phyloP scores from a whole-genome alignment of 1,284 basidiomycete genomes.

The Trametes hirsuta region DNA sequence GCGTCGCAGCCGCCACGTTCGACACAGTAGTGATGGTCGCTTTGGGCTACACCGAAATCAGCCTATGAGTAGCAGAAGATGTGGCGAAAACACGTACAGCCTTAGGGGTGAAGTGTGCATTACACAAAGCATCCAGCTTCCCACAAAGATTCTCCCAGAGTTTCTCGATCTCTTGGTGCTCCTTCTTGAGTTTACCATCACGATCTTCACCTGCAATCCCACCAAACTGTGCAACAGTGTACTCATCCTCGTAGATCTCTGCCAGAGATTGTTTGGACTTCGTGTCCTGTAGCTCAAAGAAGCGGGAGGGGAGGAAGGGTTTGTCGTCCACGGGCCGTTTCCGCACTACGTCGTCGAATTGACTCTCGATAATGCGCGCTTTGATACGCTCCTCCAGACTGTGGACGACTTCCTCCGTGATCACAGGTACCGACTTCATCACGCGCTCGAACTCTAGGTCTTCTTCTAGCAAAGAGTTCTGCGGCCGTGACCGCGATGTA shows the following conservation, averaged over 20 bases:
- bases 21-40: constrained; percentile 86
- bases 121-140: constrained; percentile 93
- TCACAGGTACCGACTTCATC: constrained; percentile 84
- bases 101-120: constrained; percentile 96
- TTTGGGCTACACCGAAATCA: constrained; percentile 69
- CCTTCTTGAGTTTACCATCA: constrained; percentile 87
- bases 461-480: constrained; percentile 92
- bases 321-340: constrained; percentile 79
- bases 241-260: constrained; percentile 97
- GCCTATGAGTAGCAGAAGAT: neutral
- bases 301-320: constrained; percentile 88
- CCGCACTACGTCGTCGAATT: constrained; percentile 92
- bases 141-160: constrained; percentile 87
- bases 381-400: constrained; percentile 93
- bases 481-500: constrained; percentile 78
- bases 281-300: constrained; percentile 89
- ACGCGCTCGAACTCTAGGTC: constrained; percentile 95
- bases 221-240: constrained; percentile 65
- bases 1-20: constrained; percentile 82
- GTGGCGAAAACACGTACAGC: constrained; percentile 55
- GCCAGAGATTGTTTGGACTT: constrained; percentile 90
- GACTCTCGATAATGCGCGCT: constrained; percentile 82
- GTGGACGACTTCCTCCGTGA: constrained; percentile 88
- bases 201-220: constrained; percentile 70
- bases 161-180: constrained; percentile 85